Base-by-base conservation (phyloP, 176 grass and related monocot genomes). In the Eragrostis nindensis region DNA sequence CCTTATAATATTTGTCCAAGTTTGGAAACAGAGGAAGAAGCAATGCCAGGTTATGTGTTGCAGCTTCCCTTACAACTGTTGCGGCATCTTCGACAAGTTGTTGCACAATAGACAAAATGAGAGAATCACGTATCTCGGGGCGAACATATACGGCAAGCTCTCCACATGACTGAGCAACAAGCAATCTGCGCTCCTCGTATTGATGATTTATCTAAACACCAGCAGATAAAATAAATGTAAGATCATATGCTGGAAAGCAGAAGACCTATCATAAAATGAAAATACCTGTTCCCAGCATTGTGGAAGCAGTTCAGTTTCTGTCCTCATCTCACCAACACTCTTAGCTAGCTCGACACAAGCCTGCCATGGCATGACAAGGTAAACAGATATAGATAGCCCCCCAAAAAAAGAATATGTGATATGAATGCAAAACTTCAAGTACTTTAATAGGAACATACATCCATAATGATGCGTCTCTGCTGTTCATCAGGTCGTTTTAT, bases 201-300 rank as follows among this genome's bases (percentile, higher is more conserved):
- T 94, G 93, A 69, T 98, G 95, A 82, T 95, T 98, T 89, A 98
- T 98, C 95, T 98, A 86, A 79, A 88, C 11, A 86, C 12, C n/a
- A 74, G 75, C 18, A 29, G 42, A 83, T 82, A 78, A 44, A 79
- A 48, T 38, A 88, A 25, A 70, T 76, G 66, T 76, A 66, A 89
- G 45, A 65, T 57, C 38, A 49, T 60, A 59, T 64, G 18, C 57
- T 75, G 66, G 49, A 88, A 64, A 80, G 68, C 48, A 92, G 72
- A 82, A 66, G 6, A 68, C 22, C 30, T 80, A 27, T 70, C 19
- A 83, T 25, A 56, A 71, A 70, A 48, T 59, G 42, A 22, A 68
- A 57, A 36, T 83, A 98, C 95, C 88, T 98, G 95, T 85, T 98
- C 95, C 95, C 95, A 98, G 71, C 95, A 98, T 76, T 98, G 95